Conservation (phyloP, 2,329 filamentous ascomycete species). For the Ceratocystis cubensis region DNA sequence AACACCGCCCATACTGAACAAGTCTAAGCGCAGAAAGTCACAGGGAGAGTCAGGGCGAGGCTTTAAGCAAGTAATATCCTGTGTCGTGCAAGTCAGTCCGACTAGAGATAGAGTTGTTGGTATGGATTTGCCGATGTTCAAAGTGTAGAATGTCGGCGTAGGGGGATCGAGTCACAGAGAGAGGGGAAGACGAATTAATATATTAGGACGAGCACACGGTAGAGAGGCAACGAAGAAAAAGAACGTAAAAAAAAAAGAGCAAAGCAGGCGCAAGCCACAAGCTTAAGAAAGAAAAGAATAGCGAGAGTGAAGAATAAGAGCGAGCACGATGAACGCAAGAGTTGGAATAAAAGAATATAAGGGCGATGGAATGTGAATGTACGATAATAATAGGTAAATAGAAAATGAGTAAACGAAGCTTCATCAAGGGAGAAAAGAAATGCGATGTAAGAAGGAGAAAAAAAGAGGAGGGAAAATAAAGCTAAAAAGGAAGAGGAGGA, state of each 20-base stretch:
- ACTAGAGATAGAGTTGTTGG: not conserved
- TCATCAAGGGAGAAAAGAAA: not conserved
- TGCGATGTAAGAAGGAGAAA: not conserved
- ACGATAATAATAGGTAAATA: not conserved
- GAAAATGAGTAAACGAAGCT: not conserved
- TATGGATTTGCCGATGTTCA: not conserved
- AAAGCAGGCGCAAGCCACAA: not conserved
- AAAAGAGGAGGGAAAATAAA: not conserved
- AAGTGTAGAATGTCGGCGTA: not conserved
- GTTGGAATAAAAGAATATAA: not conserved
- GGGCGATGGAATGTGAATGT: not conserved
- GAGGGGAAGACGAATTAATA: not conserved
- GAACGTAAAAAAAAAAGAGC: not conserved
- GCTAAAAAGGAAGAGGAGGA: not conserved
- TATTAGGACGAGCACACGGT: not conserved
- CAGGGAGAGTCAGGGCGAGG: not conserved
- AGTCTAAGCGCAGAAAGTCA: not conserved
- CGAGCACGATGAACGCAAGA: not conserved
- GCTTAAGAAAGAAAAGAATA: not conserved
- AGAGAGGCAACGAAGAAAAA: not conserved
- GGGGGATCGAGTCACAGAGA: not conserved
- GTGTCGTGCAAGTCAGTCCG: not conserved
- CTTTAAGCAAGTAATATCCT: not conserved
- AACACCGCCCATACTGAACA: constrained; percentile 41
- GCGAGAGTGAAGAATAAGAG: not conserved